Percentiles rank a stretch among this genome's conserved stretches.
Conservation (phyloP, 768 basidiomycete species). For the Lentinula edodes region DNA sequence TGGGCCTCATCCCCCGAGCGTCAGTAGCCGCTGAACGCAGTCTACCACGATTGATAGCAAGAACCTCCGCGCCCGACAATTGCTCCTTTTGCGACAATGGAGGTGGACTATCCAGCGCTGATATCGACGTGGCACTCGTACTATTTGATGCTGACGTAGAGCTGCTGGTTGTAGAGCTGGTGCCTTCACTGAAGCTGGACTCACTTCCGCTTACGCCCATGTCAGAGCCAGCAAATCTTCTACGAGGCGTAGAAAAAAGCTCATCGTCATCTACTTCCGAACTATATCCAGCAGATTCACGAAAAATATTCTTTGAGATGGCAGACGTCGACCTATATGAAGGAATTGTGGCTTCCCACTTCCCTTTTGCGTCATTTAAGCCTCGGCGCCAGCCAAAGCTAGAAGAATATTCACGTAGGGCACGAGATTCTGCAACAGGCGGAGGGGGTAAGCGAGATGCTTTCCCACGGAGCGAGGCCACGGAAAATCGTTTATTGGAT, state of each 20-base stretch:
- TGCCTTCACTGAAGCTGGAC: constrained; percentile 1
- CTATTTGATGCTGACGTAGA: constrained; percentile 5
- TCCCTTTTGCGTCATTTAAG: background rate
- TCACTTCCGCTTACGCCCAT: background rate
- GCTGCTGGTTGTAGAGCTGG: background rate
- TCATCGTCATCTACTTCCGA: constrained; percentile 2
- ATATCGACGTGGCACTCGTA: constrained; percentile 2
- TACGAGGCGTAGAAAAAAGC: constrained; percentile 1
- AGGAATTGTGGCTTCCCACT: background rate
- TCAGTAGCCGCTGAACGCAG: background rate
- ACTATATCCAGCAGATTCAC: background rate
- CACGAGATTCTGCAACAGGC: constrained; percentile 44
- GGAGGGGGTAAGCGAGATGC: constrained; percentile 26
- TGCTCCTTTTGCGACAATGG: background rate
- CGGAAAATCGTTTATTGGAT: constrained; percentile 24
- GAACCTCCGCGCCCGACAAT: background rate
- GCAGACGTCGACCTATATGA: background rate
- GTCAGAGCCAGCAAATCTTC: constrained; percentile 1
- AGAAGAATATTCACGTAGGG: constrained; percentile 38
- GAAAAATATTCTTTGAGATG: background rate
- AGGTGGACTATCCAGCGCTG: background rate
- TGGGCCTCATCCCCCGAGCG: background rate
- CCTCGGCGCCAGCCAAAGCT: constrained; percentile 41
- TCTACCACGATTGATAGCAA: constrained; percentile 2
- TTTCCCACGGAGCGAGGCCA: constrained; percentile 27